Base-by-base conservation (phyloP, 2,329 filamentous ascomycete species). In the Trichophyton mentagrophytes region DNA sequence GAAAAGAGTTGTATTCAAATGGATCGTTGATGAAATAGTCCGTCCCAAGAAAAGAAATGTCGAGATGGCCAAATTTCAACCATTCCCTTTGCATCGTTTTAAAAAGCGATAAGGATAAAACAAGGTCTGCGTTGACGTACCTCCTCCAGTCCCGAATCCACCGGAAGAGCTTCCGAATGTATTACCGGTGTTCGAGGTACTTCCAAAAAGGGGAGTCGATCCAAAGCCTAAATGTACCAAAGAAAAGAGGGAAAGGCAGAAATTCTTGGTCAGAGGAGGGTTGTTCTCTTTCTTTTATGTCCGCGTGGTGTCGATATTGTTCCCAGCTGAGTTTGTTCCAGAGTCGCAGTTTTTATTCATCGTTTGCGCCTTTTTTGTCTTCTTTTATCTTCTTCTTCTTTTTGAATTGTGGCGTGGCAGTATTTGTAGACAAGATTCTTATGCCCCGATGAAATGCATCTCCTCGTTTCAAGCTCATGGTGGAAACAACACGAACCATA, bases 131-230 rank as follows among this genome's bases (percentile, higher is more conserved):
- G 36, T 40, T 56, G 44, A 68, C 66, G 57, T 68, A 69, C 67
- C 67, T 66, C 66, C 66, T 67, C 67, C 67, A 62, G 67, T 66
- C 15, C 66, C 68, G 58, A 67, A 69, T 57, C 65, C 67, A 57
- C 66, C 60, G 56, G 63, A 63, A 63, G 64, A 61, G 46, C 58
- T 61, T 59, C 64, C 62, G 58, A 65, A 65, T n/a, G 58, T 64
- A 60, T 65, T 67, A 58, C 66, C 65, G 62, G 64, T 66, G 55
- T 62, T 66, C 47, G 73, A 73, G 63, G 64, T 66, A 57, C 61
- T 66, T 49, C 74, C 73, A 65, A 76, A 76, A 20, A 74, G 65
- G 53, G 67, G 63, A 61, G 71, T 70, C 60, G 70, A 20, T 63
- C 73, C 73, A 64, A 76, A 76, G 62, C 69, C 73, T 76, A 68